Evolutionary conservation across 768 basidiomycete genomes (phyloP).

Genomic region (Lactarius tabidus): DNA sequence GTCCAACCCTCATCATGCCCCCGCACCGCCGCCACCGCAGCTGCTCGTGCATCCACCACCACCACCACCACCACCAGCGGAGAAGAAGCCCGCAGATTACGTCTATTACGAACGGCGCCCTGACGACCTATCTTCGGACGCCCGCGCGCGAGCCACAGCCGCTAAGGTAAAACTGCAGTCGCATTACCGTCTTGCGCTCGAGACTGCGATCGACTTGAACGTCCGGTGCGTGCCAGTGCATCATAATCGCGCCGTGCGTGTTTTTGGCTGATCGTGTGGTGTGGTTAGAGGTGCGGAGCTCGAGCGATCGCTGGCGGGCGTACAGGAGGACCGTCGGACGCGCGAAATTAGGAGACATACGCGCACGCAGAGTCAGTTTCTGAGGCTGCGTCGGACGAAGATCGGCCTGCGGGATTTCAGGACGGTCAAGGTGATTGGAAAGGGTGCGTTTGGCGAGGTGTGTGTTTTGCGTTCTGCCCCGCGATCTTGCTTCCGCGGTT

Average conservation of each 20-base stretch:
- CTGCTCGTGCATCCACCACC: neutral
- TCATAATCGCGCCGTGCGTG: too few species aligned
- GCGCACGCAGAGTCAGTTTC: slow-evolving; percentile 78
- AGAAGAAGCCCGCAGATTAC: slow-evolving; percentile 62
- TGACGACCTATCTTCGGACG: slow-evolving; percentile 71
- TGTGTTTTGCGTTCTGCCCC: slow-evolving; percentile 25
- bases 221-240: slow-evolving; percentile 52
- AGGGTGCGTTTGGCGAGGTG: slow-evolving; percentile 98
- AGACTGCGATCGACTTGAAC: slow-evolving; percentile 94
- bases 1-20: neutral
- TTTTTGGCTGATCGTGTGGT: too few species aligned
- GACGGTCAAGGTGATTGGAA: slow-evolving; percentile 99
- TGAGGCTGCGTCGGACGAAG: slow-evolving; percentile 84
- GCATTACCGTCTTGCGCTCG: slow-evolving; percentile 94
- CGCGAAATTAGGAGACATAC: slow-evolving; percentile 59
- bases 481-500: neutral
- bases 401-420: slow-evolving; percentile 89
- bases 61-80: neutral
- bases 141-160: slow-evolving; percentile 77
- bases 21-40: too few species aligned
- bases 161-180: slow-evolving; percentile 95
- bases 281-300: slow-evolving; percentile 87
- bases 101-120: slow-evolving; percentile 89
- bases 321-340: slow-evolving; percentile 80
- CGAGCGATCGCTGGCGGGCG: slow-evolving; percentile 69